Conservation (phyloP, 495 filamentous ascomycete species). For the Talaromyces liani region DNA sequence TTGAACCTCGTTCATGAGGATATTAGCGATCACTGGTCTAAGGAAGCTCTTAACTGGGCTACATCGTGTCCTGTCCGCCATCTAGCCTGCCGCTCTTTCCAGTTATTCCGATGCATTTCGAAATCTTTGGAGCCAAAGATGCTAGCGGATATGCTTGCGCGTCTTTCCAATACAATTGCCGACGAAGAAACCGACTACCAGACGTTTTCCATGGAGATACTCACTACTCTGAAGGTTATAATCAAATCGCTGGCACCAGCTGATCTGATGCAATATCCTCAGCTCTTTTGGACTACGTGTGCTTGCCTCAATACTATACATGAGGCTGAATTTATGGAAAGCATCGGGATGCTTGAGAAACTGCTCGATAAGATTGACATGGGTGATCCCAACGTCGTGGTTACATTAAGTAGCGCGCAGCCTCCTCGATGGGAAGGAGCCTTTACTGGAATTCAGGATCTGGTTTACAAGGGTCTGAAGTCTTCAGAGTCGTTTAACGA, state of each 20-base stretch:
- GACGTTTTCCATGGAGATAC: constrained; percentile 94
- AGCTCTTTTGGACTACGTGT: constrained; percentile 95
- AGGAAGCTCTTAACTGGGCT: constrained; percentile 85
- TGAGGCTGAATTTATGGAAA: constrained; percentile 89
- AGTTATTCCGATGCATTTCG: constrained; percentile 90
- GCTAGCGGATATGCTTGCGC: constrained; percentile 91
- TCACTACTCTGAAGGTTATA: constrained; percentile 86
- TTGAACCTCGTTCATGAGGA: constrained; percentile 82
- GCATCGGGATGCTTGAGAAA: constrained; percentile 83
- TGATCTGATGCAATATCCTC: constrained; percentile 79
- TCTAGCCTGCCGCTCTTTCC: constrained; percentile 92
- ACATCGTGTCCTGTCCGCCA: constrained; percentile 95
- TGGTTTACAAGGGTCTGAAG: constrained; percentile 85
- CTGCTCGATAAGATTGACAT: constrained; percentile 80
- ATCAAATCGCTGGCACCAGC: constrained; percentile 73
- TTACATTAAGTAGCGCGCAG: constrained; percentile 63
- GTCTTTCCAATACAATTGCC: constrained; percentile 91
- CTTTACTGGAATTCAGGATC: constrained; percentile 78
- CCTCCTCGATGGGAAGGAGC: constrained; percentile 83
- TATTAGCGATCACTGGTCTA: constrained; percentile 83
- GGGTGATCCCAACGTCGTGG: constrained; percentile 56
- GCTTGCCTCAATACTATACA: constrained; percentile 94
- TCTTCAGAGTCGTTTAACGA: constrained; percentile 74
- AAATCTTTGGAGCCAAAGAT: constrained; percentile 84
- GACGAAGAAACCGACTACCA: constrained; percentile 88